Conservation (phyloP, 345 rosid species). For the Citrus inodora region DNA sequence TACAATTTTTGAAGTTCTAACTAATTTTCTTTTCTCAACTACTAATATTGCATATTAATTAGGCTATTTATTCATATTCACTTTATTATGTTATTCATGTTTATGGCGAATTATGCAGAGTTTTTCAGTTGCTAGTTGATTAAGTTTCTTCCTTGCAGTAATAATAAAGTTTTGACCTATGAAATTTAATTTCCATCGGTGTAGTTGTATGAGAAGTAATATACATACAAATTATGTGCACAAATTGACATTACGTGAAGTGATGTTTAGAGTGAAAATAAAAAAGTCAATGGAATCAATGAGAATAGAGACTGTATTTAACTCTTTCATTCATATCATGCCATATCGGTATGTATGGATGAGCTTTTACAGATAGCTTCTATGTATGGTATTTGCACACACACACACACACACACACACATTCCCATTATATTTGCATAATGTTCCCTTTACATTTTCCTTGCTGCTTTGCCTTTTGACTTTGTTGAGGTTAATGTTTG, state of each 20-base stretch:
- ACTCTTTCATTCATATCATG: background rate
- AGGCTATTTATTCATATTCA: background rate
- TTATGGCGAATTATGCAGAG: slow-evolving; percentile 8
- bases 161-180: background rate
- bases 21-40: background rate
- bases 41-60: background rate
- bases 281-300: background rate
- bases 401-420: no score
- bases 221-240: no score
- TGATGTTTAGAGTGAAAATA: background rate
- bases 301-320: background rate
- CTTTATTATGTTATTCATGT: background rate
- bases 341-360: background rate
- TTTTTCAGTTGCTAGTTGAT: background rate
- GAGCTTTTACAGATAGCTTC: background rate
- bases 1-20: background rate
- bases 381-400: background rate
- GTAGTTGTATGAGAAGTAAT: background rate
- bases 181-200: background rate
- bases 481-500: background rate
- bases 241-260: no score
- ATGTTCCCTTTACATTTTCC: background rate
- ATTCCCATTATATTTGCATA: no score
- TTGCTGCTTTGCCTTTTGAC: background rate
- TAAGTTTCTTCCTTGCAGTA: background rate